Base-by-base conservation (phyloP, 257 asterid species). In the Galeopsis tetrahit region DNA sequence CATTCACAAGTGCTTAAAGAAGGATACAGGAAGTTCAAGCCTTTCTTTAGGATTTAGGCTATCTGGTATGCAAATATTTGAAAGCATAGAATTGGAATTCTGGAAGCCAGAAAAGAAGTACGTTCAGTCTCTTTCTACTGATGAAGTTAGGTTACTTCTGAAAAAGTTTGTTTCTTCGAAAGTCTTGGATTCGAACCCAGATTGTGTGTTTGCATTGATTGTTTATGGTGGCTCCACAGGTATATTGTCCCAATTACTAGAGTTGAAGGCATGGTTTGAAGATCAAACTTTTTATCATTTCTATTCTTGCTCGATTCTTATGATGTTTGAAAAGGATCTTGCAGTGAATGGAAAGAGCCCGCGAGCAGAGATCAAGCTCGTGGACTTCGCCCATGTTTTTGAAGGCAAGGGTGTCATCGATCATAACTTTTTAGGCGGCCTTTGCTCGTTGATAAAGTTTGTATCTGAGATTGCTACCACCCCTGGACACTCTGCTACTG, bases 251-350 rank as follows among this genome's bases (percentile, higher is more conserved):
- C 97, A 91, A 78, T 74, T 94, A 28, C 82, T 86, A 70, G 97
- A 91, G 82, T 72, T 94, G 85, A 93, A 93, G 81, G 78, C 96
- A 0, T 93, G 98, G 97, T 90, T 93, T 76, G 98, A 93, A 85
- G 94, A 87, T 77, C 97, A 93, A 81, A 86, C 96, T 0, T 69
- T 68, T 6, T 90, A 81, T 77, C 97, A 91, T 79, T 90, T 93
- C 82, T 90, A 86, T 68, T 74, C 97, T 6, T 79, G 89, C 79
- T 90, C 98, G 5, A 59, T 93, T 43, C 94, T 86, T 11, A 70
- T 93, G 79, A 87, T 78, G 85, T 93, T 81, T 53, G 96, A 93
- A 2, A 89, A 90, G 78, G 92, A 81, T 79, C 87, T 74, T 10
- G 89, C 84, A 0, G 40, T 63, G 48, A 71, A 73, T 72, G 64